Evolutionary conservation across 2,329 filamentous ascomycete genomes (phyloP).

Genomic region (Ophiostoma sp.): DNA sequence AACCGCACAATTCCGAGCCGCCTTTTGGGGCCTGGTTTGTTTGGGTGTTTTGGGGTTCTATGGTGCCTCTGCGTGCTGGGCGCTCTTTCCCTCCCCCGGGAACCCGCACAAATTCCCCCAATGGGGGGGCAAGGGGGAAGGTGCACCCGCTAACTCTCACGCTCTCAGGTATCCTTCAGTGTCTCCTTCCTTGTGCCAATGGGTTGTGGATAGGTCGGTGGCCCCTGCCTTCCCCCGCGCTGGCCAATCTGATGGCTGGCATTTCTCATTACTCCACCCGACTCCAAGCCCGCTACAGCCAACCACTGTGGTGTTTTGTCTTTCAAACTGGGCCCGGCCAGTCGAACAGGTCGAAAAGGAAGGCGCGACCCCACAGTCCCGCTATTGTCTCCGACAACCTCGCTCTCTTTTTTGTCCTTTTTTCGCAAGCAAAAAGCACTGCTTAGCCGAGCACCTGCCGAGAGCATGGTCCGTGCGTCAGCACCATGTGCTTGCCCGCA

Average conservation of each 20-base stretch:
- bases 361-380: slow-evolving; percentile 6
- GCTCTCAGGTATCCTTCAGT: not conserved
- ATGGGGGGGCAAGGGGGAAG: not conserved
- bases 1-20: slow-evolving; percentile 32
- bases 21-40: not conserved
- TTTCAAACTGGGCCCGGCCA: not conserved
- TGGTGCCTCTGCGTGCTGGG: not conserved
- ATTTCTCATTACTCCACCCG: slow-evolving; percentile 32
- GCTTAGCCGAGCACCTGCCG: slow-evolving; percentile 29
- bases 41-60: not conserved
- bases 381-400: slow-evolving; percentile 11
- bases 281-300: not conserved
- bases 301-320: slow-evolving; percentile 3
- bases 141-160: not conserved
- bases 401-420: slow-evolving; percentile 10
- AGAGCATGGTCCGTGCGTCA: slow-evolving; percentile 22
- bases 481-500: slow-evolving; percentile 3
- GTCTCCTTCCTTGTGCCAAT: not conserved
- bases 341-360: not conserved
- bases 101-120: not conserved
- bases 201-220: not conserved
- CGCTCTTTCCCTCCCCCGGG: slow-evolving; percentile 14
- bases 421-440: not conserved
- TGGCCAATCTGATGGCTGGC: slow-evolving; percentile 29
- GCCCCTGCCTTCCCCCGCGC: slow-evolving; percentile 3